A percentile compares a stretch with the other conserved stretches of the same genome.
Conservation (phyloP, 225 moss, liverwort and hornwort species). For the Takakia lepidozioides region DNA sequence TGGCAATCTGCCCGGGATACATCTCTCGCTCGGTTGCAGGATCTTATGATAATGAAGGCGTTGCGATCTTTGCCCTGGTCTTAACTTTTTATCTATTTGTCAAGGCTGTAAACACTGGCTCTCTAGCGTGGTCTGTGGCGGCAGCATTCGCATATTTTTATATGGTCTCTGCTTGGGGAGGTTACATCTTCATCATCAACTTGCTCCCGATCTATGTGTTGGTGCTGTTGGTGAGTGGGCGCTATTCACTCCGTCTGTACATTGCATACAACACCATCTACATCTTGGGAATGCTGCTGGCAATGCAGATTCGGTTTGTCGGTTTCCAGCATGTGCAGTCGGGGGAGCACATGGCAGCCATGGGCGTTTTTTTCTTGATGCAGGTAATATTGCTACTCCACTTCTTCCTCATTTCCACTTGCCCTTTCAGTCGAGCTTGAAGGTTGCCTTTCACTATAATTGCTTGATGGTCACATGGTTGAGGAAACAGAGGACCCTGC, state of each 20-base stretch:
- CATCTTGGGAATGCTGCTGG: slow-evolving; percentile 87
- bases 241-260: slow-evolving; percentile 86
- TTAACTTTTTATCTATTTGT: slow-evolving; percentile 93
- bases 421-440: too few relatives aligned
- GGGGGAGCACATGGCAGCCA: slow-evolving; percentile 97
- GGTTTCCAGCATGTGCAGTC: slow-evolving; percentile 99
- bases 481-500: too few relatives aligned
- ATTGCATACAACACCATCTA: slow-evolving; percentile 85
- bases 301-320: slow-evolving; percentile 98
- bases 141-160: slow-evolving; percentile 96
- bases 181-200: slow-evolving; percentile 97
- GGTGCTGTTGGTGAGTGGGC: slow-evolving; percentile 77
- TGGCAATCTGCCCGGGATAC: slow-evolving; percentile 97
- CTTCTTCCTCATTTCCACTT: too few relatives aligned
- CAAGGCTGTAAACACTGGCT: slow-evolving; percentile 95
- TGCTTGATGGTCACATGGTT: too few relatives aligned
- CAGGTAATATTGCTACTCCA: too few relatives aligned
- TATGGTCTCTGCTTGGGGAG: slow-evolving; percentile 99
- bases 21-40: slow-evolving; percentile 97
- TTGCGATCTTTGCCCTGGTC: slow-evolving; percentile 89
- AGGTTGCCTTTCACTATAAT: too few relatives aligned
- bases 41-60: slow-evolving; percentile 94
- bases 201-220: slow-evolving; percentile 90
- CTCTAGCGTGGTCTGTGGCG: slow-evolving; percentile 80
- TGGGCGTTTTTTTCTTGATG: slow-evolving; percentile 91